These are phyloP conservation scores for Naganishia liquefaciens DNA, from an alignment of 1,284 basidiomycete species.

Conservation along the genomic window DNA sequence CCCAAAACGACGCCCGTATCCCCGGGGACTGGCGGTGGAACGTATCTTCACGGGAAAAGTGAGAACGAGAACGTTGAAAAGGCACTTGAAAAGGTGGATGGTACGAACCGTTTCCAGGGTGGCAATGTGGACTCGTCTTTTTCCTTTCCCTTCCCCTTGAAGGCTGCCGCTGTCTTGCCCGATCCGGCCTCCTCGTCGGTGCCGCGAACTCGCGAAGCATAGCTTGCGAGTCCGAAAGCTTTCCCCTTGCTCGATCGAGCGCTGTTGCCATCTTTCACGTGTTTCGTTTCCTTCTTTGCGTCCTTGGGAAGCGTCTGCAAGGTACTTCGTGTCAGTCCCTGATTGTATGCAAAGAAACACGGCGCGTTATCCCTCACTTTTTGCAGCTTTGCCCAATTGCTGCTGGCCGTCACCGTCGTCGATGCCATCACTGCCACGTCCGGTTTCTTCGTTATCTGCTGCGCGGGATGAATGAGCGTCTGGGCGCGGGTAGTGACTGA, in stretches of 20 bases:
- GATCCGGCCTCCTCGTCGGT: background rate
- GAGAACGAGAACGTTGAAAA: constrained; percentile 30
- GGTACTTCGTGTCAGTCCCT: background rate
- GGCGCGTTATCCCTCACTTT: constrained; percentile 35
- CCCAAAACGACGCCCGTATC: constrained; percentile 23
- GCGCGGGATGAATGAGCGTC: background rate
- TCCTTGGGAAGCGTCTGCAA: constrained; percentile 21
- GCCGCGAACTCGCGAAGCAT: constrained; percentile 12
- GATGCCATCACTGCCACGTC: constrained; percentile 9
- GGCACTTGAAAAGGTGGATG: constrained; percentile 19
- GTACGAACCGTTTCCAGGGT: constrained; percentile 11
- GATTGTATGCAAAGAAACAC: too few species aligned
- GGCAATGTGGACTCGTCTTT: constrained; percentile 24
- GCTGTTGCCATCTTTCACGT: constrained; percentile 14
- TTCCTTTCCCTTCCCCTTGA: constrained; percentile 26
- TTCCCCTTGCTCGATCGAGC: constrained; percentile 1
- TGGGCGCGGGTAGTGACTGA: constrained; percentile 6
- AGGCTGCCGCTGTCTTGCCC: background rate
- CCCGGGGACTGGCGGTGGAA: constrained; percentile 34
- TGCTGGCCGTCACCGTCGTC: constrained; percentile 35
- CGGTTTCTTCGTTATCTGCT: constrained; percentile 10
- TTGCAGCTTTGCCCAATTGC: constrained; percentile 47
- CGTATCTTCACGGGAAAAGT: constrained; percentile 1
- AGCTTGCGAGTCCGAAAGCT: constrained; percentile 15
- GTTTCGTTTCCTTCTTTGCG: constrained; percentile 26